phyloP scores from a whole-genome alignment of 108 stramenopile species.

The Nitzschia putrida region DNA sequence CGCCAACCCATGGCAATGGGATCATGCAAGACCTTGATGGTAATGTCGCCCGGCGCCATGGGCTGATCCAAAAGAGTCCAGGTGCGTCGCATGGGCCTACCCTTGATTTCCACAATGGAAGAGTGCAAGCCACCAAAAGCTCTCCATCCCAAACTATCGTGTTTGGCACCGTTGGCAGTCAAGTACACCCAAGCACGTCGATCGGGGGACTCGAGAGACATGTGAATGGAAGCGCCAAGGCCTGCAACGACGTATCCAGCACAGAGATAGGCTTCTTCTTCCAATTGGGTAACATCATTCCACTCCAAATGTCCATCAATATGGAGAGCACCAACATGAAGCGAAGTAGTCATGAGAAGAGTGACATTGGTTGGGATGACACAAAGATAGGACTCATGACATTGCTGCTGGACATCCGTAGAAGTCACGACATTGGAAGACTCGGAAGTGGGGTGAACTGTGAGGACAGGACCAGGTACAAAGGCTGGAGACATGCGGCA shows the following conservation, averaged over 20 bases:
- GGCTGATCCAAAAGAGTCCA: constrained; percentile 53
- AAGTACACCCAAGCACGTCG: constrained; percentile 55
- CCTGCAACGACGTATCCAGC: constrained; percentile 59
- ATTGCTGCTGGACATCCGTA: constrained; percentile 21
- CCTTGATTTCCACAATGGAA: constrained; percentile 31
- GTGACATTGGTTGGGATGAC: constrained; percentile 42
- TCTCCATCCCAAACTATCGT: constrained; percentile 36
- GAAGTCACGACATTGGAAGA: constrained; percentile 6
- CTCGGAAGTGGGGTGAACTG: constrained; percentile 5
- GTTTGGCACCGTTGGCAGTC: constrained; percentile 57
- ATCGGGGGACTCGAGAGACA: constrained; percentile 25
- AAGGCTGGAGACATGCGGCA: constrained; percentile 12
- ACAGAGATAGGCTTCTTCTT: constrained; percentile 41
- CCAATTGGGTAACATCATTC: constrained; percentile 35
- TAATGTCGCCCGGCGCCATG: constrained; percentile 23
- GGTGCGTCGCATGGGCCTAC: constrained; percentile 42
- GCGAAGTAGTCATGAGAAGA: constrained; percentile 36
- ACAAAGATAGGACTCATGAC: constrained; percentile 30
- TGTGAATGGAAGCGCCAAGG: constrained; percentile 33
- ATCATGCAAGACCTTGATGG: constrained; percentile 50
- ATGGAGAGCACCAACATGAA: constrained; percentile 51
- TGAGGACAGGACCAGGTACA: background rate
- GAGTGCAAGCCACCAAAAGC: constrained; percentile 38
- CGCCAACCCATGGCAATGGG: constrained; percentile 58
- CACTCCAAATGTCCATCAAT: constrained; percentile 50